Base-by-base conservation (phyloP, 148 eudicot genomes). In the Cornus kousa region DNA sequence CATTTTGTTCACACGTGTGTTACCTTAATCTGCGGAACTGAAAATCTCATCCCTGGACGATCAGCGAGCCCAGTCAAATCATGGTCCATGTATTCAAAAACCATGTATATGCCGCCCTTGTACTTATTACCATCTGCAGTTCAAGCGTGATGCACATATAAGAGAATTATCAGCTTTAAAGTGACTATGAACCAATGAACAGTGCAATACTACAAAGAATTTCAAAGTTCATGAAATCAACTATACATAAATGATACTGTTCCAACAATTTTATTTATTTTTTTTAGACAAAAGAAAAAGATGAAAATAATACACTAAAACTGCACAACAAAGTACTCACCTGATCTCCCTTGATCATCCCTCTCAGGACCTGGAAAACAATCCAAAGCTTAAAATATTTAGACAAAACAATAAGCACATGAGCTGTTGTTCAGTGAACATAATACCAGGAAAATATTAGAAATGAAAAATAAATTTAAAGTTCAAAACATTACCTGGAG, bases 41-140 rank as follows among this genome's bases (percentile, higher is more conserved):
- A 71, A 80, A 90, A 90, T 78, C 91, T 84, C 87, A 85, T 83
- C 48, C 92, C 94, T 82, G 97, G 95, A 70, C 97, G 95, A 85
- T 91, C 91, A 74, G 88, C 84, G 77, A 87, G 87, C 48, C 87
- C 89, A 60, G 89, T 87, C 76, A 85, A 70, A 74, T 94, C 98
- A 80, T 91, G 98, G 82, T 92, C 98, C 98, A 94, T 94, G 81
- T 92, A 92, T 84, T 94, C 98, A 73, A 94, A 91, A 48, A 94
- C 98, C 93, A 92, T 87, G 83, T 91, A 94, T 31, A 92, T 90
- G 80, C 85, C 88, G 33, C 97, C 98, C 32, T 91, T 89, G 83
- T 91, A 89, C 78, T 89, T 94, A 68, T 85, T 91, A 76, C 84
- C 85, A 77, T 90, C 95, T 91, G 89, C 39, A 84, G n/a, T 35